Evolutionary conservation across 2,329 filamentous ascomycete species (phyloP), one percentile per base, ranked within the genome.

Genomic region (Waltergamsia citrina): DNA sequence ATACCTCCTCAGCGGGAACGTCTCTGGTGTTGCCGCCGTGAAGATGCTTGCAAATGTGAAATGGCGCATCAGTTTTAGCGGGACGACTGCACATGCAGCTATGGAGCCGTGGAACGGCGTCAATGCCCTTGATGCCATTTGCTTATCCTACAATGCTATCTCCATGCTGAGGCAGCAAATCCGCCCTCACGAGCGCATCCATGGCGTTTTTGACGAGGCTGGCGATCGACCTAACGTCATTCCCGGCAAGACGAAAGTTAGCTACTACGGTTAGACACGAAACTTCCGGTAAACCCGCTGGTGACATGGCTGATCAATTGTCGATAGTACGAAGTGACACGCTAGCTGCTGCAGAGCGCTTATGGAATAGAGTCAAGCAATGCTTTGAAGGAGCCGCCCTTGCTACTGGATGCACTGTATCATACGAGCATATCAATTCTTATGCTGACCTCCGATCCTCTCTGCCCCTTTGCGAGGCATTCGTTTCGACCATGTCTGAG

Each of bases 141-240:
- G 59, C 4, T 43, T 47, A 0, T 51, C 54, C 0, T 62, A 62
- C 35, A 56, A 42, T 32, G 51, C 45, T 14, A 46, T 62, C 7
- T 52, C 53, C 6, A 44, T 61, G 28, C 39, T 63, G 10, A 47
- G 59, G 4, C 58, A 63, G 41, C 58, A 61, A 35, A 56, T 60
- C 3, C 41, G 46, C 4, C 53, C 60, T 0, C 48, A 53, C 7
- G 54, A 62, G 33, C 42, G 57, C 4, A 45, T 63, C 7, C 56
- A 63, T 29, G 50, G 49, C 5, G 49, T 61, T 7, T 54, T 64
- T 28, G 47, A 50, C 24, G 49, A 50, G 4, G 60, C 53, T n/a
- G 56, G 56, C 16, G 51, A 45, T 2, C 50, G 50, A 5, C 52
- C 59, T 1, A 64, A 64, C 18, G 50, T 64, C 17, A 62, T 65